These are phyloP conservation scores for Alternaria alternata DNA, from an alignment of 2,329 filamentous ascomycete genomes.

Conservation along the genomic window DNA sequence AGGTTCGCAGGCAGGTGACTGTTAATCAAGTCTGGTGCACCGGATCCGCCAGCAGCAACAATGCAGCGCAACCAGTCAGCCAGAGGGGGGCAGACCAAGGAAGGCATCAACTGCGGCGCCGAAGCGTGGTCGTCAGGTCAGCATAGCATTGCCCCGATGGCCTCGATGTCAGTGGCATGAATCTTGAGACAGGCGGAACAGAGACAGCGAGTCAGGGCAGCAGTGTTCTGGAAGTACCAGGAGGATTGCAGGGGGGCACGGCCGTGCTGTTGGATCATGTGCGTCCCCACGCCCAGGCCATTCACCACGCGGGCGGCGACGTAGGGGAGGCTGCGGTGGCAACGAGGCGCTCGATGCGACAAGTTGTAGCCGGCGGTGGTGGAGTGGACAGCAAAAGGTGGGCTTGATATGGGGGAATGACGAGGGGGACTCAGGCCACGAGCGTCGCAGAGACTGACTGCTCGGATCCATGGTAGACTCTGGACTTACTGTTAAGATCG, in stretches of 20 bases:
- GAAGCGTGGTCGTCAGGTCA: background rate
- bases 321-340: conserved; percentile 28
- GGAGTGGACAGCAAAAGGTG: background rate
- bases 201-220: conserved; percentile 41
- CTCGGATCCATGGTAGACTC: conserved; percentile 2
- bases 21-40: conserved; percentile 13
- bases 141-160: conserved; percentile 8
- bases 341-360: conserved; percentile 18
- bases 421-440: conserved; percentile 3
- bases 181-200: conserved; percentile 19
- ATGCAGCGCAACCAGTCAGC: conserved; percentile 8
- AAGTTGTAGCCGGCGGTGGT: background rate
- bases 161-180: conserved; percentile 3
- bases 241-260: conserved; percentile 30
- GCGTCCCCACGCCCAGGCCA: conserved; percentile 45
- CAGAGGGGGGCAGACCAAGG: background rate
- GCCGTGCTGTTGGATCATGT: conserved; percentile 38
- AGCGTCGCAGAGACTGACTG: conserved; percentile 16
- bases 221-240: conserved; percentile 44
- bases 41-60: conserved; percentile 14
- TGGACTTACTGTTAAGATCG: background rate
- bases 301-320: conserved; percentile 31
- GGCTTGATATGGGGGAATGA: background rate
- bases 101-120: background rate
- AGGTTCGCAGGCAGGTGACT: conserved; percentile 30